Evolutionary conservation across 306 rosid species (phyloP), one percentile per base, ranked within the genome.

Genomic region (Pyrus betulifolia): DNA sequence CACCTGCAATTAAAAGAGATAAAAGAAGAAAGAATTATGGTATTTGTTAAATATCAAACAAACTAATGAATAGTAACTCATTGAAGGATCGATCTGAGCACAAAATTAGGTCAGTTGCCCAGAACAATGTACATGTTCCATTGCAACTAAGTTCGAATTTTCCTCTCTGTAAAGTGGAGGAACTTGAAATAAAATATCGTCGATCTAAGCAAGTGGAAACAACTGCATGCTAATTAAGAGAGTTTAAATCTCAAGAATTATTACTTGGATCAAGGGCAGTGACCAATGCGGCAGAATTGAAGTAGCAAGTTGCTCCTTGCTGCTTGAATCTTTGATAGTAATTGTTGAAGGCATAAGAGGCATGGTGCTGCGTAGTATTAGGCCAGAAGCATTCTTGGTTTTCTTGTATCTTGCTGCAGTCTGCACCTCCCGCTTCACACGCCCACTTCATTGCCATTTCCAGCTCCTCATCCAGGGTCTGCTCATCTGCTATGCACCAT

Each of bases 291-390:
- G 85, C 85, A 23, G 88, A 57, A 45, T 81, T 81, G 78, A 85
- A 85, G 83, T 88, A 91, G 84, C 96, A 91, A 27, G 91, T 66
- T 11, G 78, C 96, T 70, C 93, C 90, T 67, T 82, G 66, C 74
- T 71, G 69, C 81, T 85, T 85, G 55, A 75, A 81, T 40, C 78
- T 84, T 72, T 84, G 83, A 44, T 87, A 88, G 80, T 91, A 91
- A 81, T 70, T 83, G 69, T 90, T 90, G 87, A 90, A 90, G 84
- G 78, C 93, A 77, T 71, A 88, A 42, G 96, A 88, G 35, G 96
- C 93, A 66, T 91, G 96, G 66, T 88, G 84, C 76, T 33, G 73
- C 45, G 77, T 14, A 13, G 85, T 82, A 15, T 85, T 81, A 55
- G 88, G 85, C 6, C 84, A 76, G 76, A 75, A 81, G 74, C 93